Evolutionary conservation across 306 rosid species (phyloP), one percentile per base, ranked within the genome.

Genomic region (Cicer arietinum): DNA sequence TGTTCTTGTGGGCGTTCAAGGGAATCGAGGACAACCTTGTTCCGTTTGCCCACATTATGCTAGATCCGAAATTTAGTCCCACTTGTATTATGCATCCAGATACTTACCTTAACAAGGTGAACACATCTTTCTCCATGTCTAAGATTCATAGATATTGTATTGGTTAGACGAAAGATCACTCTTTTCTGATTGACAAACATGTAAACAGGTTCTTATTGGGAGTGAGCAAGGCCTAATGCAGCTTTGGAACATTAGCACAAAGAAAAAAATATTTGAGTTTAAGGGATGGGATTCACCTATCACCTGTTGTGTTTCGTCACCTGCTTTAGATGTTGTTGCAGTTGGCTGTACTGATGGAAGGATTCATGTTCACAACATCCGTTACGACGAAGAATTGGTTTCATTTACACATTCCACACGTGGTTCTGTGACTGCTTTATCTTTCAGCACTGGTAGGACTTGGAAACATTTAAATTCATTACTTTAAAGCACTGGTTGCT

Each of bases 311-410:
- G 89, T 94, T 66, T 88, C 97, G 2, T 94, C 97, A 22, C 98
- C 98, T 75, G 97, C 97, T 6, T 84, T 91, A 6, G 97, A 94
- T 79, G 95, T 91, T 44, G 84, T 94, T 79, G 98, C 96, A 22
- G 86, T 91, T 80, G 98, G 98, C 70, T 94, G 97, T 74, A 84
- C 93, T 37, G 97, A 94, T 30, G 98, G 98, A 80, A 87, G 76
- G 66, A 69, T 94, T 81, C 96, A 88, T 71, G 86, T 94, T 80
- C 95, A 88, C 79, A 90, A 94, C 72, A 82, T 94, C 75, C 91
- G 89, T 43, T 86, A 79, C 48, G 91, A 94, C 85, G 89, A 94
- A 83, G 96, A 90, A 79, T 44, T 90, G 69, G 85, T 89, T 81
- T 73, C 96, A 5, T 94, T 94, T 77, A 83, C 90, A n/a, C 96